Conservation (phyloP, 352 stramenopile species). For the Phytophthora agathidicida region DNA sequence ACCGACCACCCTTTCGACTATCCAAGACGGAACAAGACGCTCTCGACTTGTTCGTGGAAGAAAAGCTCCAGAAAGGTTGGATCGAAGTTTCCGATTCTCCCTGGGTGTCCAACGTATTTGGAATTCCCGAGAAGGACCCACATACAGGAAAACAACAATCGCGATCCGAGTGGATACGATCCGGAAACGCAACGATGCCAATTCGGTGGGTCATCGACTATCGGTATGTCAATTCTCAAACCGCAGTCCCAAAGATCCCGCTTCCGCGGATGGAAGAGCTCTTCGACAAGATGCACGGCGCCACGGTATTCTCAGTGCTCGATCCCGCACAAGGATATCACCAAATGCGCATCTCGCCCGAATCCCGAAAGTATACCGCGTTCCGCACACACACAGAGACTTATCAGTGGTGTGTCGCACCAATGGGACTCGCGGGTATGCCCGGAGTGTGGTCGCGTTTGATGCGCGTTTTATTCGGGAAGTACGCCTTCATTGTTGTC, state of each 20-base stretch:
- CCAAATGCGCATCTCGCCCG: conserved; percentile 24
- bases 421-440: conserved; percentile 48
- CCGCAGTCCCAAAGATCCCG: conserved; percentile 20
- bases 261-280: conserved; percentile 21
- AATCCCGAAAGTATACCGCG: conserved; percentile 29
- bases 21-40: conserved; percentile 14
- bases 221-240: conserved; percentile 12
- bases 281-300: conserved; percentile 18
- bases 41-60: conserved; percentile 12
- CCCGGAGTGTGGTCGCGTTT: conserved; percentile 43
- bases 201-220: conserved; percentile 29
- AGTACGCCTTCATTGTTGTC: conserved; percentile 41
- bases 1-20: conserved; percentile 15
- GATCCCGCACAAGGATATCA: conserved; percentile 42
- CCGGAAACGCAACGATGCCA: conserved; percentile 5
- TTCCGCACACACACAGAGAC: conserved; percentile 44
- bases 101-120: conserved; percentile 34
- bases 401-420: conserved; percentile 51
- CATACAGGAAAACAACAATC: conserved; percentile 5
- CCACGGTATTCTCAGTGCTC: conserved; percentile 25
- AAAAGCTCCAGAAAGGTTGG: conserved; percentile 23
- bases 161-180: conserved; percentile 20
- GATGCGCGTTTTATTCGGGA: conserved; percentile 39
- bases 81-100: conserved; percentile 32
- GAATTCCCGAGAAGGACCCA: conserved; percentile 28